Conservation (phyloP, 331 rosid species). For the Spiraea crenata region DNA sequence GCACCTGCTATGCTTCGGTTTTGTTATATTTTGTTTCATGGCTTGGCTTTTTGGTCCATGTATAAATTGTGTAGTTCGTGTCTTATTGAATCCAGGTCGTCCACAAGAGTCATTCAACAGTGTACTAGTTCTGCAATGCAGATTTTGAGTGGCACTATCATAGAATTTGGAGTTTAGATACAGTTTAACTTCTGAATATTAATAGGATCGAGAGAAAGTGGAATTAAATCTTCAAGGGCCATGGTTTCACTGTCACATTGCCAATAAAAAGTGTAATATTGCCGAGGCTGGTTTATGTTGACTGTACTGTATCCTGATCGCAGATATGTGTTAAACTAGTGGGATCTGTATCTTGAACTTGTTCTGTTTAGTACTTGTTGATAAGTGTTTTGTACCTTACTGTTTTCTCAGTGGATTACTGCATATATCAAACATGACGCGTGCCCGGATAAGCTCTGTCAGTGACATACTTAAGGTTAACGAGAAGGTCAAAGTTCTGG, state of each 20-base stretch:
- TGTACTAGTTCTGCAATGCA: background rate
- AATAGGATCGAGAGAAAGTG: background rate
- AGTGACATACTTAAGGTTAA: slow-evolving; percentile 59
- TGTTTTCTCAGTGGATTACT: slow-evolving; percentile 71
- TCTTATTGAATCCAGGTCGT: background rate
- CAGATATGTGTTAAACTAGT: background rate
- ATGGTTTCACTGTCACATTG: background rate
- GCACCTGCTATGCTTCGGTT: background rate
- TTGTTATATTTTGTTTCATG: background rate
- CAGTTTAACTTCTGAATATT: background rate
- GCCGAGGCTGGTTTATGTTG: background rate
- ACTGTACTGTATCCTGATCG: background rate
- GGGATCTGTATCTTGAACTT: no score
- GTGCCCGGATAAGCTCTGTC: slow-evolving; percentile 56
- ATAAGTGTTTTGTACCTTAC: slow-evolving; percentile 4
- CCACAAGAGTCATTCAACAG: background rate
- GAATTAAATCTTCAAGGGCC: background rate
- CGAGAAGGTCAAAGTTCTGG: slow-evolving; percentile 75
- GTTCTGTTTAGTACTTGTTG: background rate
- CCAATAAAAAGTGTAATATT: background rate
- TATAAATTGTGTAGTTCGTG: background rate
- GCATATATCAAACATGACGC: slow-evolving; percentile 77
- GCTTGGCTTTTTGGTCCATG: background rate
- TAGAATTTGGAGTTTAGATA: background rate
- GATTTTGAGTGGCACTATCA: background rate